Evolutionary conservation across 352 stramenopile genomes (phyloP).

Genomic region (Globisporangium solare): DNA sequence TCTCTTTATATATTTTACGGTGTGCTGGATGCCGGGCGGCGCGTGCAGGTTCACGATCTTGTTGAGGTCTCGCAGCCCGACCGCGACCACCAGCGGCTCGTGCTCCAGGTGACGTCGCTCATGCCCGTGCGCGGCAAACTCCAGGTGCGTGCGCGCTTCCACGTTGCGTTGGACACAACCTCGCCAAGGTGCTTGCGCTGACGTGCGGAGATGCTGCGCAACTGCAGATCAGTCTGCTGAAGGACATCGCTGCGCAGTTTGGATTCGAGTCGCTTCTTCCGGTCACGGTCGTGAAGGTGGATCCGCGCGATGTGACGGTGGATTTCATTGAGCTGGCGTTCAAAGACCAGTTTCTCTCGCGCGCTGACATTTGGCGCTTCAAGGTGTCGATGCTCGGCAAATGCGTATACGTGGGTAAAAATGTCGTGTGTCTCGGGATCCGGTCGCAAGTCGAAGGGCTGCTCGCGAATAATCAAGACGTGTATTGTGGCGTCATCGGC

Average conservation of each 20-base stretch:
- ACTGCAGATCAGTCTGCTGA: conserved; percentile 64
- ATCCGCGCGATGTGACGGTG: conserved; percentile 47
- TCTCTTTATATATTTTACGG: too few species aligned
- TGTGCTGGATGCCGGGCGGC: too few species aligned
- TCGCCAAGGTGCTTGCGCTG: too few species aligned
- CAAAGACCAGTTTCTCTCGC: conserved; percentile 90
- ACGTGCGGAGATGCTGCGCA: too few species aligned
- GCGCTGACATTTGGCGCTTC: conserved; percentile 88
- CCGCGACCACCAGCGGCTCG: conserved; percentile 47
- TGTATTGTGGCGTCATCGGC: conserved; percentile 92
- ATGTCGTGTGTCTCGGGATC: conserved; percentile 64
- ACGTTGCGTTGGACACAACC: too few species aligned
- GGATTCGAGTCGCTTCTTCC: conserved; percentile 56
- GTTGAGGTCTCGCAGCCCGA: conserved; percentile 61
- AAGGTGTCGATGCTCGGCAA: conserved; percentile 76
- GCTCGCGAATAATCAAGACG: conserved; percentile 45
- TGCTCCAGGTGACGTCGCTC: conserved; percentile 62
- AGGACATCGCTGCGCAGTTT: conserved; percentile 71
- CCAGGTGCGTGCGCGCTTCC: conserved; percentile 28
- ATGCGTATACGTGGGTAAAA: conserved; percentile 75
- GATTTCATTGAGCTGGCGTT: conserved; percentile 89
- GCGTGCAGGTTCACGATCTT: conserved; percentile 36
- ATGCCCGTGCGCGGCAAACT: conserved; percentile 63
- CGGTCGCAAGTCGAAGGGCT: conserved; percentile 91
- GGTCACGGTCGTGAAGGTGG: conserved; percentile 53